A percentile compares a stretch with the other conserved stretches of the same genome.
Evolutionary conservation across 2,329 filamentous ascomycete species (phyloP).

Genomic region (Arthroderma sp.): DNA sequence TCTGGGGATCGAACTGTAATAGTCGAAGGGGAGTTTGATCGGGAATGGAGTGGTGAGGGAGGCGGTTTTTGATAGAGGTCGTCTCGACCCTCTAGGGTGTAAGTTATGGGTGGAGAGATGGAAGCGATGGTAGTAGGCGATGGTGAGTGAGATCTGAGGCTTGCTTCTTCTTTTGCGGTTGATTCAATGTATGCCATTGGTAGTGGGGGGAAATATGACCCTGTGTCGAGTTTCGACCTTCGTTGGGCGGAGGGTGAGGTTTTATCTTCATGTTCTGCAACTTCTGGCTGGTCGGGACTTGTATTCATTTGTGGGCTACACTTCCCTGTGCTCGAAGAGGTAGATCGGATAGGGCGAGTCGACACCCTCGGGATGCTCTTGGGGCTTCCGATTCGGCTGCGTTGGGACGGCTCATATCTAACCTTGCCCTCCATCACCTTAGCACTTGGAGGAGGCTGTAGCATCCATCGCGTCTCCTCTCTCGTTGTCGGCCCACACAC

Average conservation of each 20-base stretch:
- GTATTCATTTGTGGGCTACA: neutral
- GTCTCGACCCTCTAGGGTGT: neutral
- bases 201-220: no score
- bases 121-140: neutral
- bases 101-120: no score
- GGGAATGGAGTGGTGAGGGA: constrained; percentile 4
- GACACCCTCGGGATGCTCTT: constrained; percentile 4
- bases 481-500: constrained; percentile 59
- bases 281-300: neutral
- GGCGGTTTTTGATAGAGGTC: neutral
- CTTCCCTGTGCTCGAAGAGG: neutral
- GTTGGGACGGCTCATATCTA: constrained; percentile 15
- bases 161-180: no score
- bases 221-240: no score
- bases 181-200: no score
- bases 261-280: no score
- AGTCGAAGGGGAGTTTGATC: constrained; percentile 19
- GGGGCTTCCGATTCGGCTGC: constrained; percentile 8
- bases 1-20: neutral
- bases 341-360: neutral
- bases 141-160: no score
- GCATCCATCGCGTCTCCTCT: constrained; percentile 75
- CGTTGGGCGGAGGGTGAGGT: no score
- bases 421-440: constrained; percentile 84
- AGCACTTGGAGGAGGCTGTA: constrained; percentile 79